Evolutionary conservation across 177 flowering plant species (phyloP), one percentile per base, ranked within the genome.

Genomic region (Vitis hybrid): DNA sequence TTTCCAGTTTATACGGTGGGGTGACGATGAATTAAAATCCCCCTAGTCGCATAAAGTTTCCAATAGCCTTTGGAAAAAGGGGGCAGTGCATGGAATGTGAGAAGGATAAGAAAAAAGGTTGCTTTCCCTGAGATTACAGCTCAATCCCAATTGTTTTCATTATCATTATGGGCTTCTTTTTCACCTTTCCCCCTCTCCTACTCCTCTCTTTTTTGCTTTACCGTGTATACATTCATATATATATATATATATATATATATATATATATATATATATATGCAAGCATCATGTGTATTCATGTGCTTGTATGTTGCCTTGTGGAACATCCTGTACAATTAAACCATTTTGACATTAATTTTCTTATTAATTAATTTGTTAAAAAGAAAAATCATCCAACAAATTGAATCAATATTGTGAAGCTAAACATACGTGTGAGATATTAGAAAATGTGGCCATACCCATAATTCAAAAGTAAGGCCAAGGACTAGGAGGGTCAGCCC

Each of bases 61-160:
- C 60, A 61, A 2, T 58, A 59, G 55, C 52, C 55, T 68, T 57
- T 68, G 27, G 62, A 40, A 68, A 67, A 68, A 59, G 52, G 17
- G 32, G 60, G 32, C 48, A 56, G 62, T 51, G 27, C 17, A 11
- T 64, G 30, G 32, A 64, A 64, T 21, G 67, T 64, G 35, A 50
- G 35, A 10, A 19, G 4, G 21, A 21, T 0, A n/a, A 35, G 15
- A 24, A 52, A 13, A 52, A 66, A 52, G 57, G 46, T 30, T 54
- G 59, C 60, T 66, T 55, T 66, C 11, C 24, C 30, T 35, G 11
- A 56, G 32, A 30, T 35, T 55, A 66, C 69, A 66, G 69, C 69
- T 66, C 69, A 66, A 14, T 56, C 35, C 60, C 59, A 55, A 32
- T 17, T 49, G 60, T 62, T 70, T 18, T 35, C 14, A 17, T 55